Base-by-base conservation (phyloP, 345 rosid species). In the Pugionium cornutum region DNA sequence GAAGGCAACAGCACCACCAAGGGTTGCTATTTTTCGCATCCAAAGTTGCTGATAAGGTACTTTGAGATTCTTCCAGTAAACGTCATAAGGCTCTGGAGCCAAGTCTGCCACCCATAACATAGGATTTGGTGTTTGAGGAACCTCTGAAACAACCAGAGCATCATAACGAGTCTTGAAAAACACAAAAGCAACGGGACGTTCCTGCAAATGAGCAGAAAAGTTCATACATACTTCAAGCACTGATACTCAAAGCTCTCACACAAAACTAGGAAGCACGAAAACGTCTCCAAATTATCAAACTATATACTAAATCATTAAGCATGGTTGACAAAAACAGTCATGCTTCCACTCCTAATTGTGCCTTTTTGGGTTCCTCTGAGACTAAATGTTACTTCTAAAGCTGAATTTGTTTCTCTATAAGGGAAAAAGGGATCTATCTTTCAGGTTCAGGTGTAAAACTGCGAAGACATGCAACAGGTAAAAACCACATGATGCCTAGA, bases 31-130 rank as follows among this genome's bases (percentile, higher is more conserved):
- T 67, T 70, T 88, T 18, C 99, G 86, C 64, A 94, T 64, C 99
- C 99, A 94, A 57, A 94, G 83, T 69, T 86, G 97, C 71, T 62
- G 81, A 61, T 80, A 90, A 9, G 97, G 95, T 69, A 94, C 79
- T 41, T 78, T 77, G 57, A 94, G 89, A 76, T 90, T 90, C 72
- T 85, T 77, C 99, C 99, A 94, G 56, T 84, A 81, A 65, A 94
- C 83, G 77, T 94, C 99, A 79, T 72, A 84, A 56, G 97, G 96
- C 58, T 88, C 96, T 47, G 99, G 97, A 66, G 99, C 99, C 58
- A 77, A 70, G 67, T 90, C 82, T 35, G 92, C 87, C 54, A 84
- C 97, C 99, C 99, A 94, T 71, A 79, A 65, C 99, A 94, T 88
- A 34, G 99, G 96, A 82, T 90, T 85, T 70, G 89, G 58, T 78